Percentiles rank a stretch among this genome's conserved stretches.
phyloP scores from a whole-genome alignment of 2,329 filamentous ascomycete species.

The Hypomyces rosellus region DNA sequence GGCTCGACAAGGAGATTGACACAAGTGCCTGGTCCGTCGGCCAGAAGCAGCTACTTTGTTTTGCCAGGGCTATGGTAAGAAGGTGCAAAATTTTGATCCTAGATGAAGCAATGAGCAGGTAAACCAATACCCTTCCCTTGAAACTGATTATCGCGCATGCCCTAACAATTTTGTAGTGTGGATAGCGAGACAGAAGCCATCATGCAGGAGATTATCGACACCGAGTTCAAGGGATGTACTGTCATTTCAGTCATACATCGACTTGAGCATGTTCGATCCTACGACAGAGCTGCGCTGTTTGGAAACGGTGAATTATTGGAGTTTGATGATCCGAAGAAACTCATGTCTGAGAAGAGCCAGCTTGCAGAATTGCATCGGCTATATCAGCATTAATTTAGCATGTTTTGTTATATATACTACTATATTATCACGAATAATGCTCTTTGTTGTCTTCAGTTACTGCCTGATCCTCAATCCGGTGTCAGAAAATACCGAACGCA shows the following conservation, averaged over 20 bases:
- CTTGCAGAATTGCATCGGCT: slow-evolving; percentile 3
- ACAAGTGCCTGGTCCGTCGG: slow-evolving; percentile 31
- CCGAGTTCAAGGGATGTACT: slow-evolving; percentile 39
- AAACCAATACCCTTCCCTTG: slow-evolving; percentile 9
- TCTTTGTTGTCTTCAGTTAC: too few species aligned
- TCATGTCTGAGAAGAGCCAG: slow-evolving; percentile 17
- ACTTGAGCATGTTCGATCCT: slow-evolving; percentile 26
- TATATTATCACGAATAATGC: too few species aligned
- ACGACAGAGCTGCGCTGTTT: slow-evolving; percentile 44
- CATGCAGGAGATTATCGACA: slow-evolving; percentile 27
- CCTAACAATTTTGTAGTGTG: slow-evolving; percentile 17
- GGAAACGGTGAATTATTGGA: slow-evolving; percentile 36
- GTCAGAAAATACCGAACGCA: too few species aligned
- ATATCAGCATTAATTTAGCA: background rate
- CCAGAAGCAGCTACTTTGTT: slow-evolving; percentile 39
- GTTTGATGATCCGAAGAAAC: slow-evolving; percentile 4
- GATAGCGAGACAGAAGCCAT: slow-evolving; percentile 26
- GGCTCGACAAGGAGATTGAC: slow-evolving; percentile 29
- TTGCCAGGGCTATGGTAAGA: slow-evolving; percentile 30
- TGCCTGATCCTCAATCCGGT: too few species aligned
- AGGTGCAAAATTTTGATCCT: slow-evolving; percentile 29
- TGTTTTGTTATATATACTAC: too few species aligned
- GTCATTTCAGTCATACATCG: slow-evolving; percentile 39
- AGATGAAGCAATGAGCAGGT: slow-evolving; percentile 33
- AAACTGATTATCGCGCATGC: background rate